Percentiles rank a stretch among this genome's conserved stretches.
phyloP scores from a whole-genome alignment of 805 yeast genomes.

The Yarrowia osloensis region DNA sequence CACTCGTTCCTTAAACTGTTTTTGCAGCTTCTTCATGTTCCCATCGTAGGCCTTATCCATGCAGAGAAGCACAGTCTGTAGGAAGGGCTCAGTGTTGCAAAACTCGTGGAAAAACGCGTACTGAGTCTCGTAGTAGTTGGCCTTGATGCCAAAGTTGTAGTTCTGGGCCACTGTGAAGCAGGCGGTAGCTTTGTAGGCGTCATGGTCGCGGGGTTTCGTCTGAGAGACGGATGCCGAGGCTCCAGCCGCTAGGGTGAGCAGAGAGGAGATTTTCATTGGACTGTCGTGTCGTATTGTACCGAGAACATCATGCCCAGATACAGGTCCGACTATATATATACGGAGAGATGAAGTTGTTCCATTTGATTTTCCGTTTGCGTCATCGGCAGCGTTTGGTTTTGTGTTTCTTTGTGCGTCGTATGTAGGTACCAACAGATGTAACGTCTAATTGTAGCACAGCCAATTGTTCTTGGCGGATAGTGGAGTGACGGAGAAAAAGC shows the following conservation, averaged over 20 bases:
- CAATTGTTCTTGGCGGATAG: slow-evolving; percentile 2
- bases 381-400: not conserved
- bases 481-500: not conserved
- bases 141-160: slow-evolving; percentile 22
- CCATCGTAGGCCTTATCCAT: slow-evolving; percentile 18
- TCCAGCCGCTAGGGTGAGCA: not conserved
- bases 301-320: not conserved
- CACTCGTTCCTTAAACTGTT: slow-evolving; percentile 1
- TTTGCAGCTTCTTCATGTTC: not conserved
- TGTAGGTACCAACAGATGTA: slow-evolving; percentile 3
- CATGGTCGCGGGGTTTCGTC: slow-evolving; percentile 19
- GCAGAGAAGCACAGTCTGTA: slow-evolving; percentile 15
- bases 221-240: slow-evolving; percentile 8
- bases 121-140: not conserved
- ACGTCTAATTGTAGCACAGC: slow-evolving; percentile 3
- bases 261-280: not conserved
- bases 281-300: too few species aligned
- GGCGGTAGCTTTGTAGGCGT: not conserved
- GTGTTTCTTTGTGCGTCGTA: slow-evolving; percentile 2
- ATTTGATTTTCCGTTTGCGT: not conserved
- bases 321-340: not conserved
- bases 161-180: slow-evolving; percentile 9
- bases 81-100: not conserved
- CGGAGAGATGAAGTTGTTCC: not conserved
- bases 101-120: slow-evolving; percentile 22